Evolutionary conservation across 768 basidiomycete species (phyloP).

Genomic region (Hericium alpestre): DNA sequence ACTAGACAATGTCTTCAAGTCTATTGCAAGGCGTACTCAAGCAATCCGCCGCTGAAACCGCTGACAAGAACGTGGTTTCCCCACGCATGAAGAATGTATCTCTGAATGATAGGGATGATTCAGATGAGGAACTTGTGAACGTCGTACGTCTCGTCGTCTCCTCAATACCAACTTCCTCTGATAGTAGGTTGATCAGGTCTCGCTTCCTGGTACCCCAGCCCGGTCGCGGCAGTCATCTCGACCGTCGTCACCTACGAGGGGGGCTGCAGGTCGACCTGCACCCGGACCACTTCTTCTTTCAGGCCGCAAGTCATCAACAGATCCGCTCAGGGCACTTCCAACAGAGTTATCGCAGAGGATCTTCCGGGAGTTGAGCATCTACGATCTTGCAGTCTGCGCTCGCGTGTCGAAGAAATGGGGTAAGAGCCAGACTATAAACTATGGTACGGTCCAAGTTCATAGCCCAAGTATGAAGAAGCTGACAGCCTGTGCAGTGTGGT

Average conservation of each 20-base stretch:
- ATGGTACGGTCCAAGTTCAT: constrained; percentile 40
- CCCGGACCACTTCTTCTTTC: constrained; percentile 36
- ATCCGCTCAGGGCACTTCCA: constrained; percentile 63
- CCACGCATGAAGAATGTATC: constrained; percentile 14
- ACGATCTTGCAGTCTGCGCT: constrained; percentile 67
- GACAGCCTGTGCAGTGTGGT: constrained; percentile 63
- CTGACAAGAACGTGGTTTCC: constrained; percentile 18
- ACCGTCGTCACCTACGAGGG: constrained; percentile 36
- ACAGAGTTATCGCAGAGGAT: constrained; percentile 76
- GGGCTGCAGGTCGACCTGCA: constrained; percentile 34
- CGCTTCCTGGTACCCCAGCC: constrained; percentile 56
- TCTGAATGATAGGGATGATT: constrained; percentile 36
- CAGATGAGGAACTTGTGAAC: constrained; percentile 59
- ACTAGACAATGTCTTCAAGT: constrained; percentile 18
- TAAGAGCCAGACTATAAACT: constrained; percentile 83
- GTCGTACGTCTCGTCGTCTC: constrained; percentile 39
- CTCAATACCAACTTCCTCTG: neutral
- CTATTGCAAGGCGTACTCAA: constrained; percentile 62
- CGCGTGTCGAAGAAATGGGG: constrained; percentile 81
- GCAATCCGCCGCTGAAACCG: constrained; percentile 33
- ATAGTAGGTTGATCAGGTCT: constrained; percentile 33
- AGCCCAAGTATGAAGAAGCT: neutral
- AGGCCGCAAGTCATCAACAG: constrained; percentile 23
- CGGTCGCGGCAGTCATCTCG: constrained; percentile 43
- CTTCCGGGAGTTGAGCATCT: constrained; percentile 50